phyloP scores from a whole-genome alignment of 176 grass and related monocot species.

The Oryza coarctata region DNA sequence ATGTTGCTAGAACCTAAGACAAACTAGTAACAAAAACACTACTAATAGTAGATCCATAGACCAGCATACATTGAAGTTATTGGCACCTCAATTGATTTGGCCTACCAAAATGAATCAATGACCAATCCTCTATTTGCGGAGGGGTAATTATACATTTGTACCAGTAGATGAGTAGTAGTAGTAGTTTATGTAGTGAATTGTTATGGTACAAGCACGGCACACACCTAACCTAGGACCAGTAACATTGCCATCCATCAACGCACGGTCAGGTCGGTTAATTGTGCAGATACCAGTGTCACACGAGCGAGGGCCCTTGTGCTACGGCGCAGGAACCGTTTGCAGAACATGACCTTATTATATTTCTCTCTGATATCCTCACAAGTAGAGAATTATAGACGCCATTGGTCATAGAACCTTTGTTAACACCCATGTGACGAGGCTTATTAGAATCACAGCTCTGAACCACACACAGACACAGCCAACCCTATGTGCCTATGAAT shows the following conservation, averaged over 20 bases:
- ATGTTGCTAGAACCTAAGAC: background rate
- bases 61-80: background rate
- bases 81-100: background rate
- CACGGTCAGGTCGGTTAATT: background rate
- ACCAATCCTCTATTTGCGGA: background rate
- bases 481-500: background rate
- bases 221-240: background rate
- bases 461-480: background rate
- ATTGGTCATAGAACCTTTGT: slow-evolving; percentile 21
- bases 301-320: slow-evolving; percentile 3
- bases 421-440: slow-evolving; percentile 21
- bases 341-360: slow-evolving; percentile 18
- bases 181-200: background rate
- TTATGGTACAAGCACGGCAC: background rate
- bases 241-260: background rate
- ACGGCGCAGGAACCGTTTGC: slow-evolving; percentile 14
- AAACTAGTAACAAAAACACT: background rate
- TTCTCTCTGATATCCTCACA: background rate
- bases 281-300: background rate
- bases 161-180: background rate
- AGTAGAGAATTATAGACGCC: background rate
- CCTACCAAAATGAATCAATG: background rate
- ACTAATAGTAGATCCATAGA: background rate
- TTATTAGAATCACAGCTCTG: slow-evolving; percentile 33
- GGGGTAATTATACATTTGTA: background rate